Percentiles rank a stretch among this genome's conserved stretches.
phyloP scores from a whole-genome alignment of 1,139 yeast species.

The Candida frijolesensis region DNA sequence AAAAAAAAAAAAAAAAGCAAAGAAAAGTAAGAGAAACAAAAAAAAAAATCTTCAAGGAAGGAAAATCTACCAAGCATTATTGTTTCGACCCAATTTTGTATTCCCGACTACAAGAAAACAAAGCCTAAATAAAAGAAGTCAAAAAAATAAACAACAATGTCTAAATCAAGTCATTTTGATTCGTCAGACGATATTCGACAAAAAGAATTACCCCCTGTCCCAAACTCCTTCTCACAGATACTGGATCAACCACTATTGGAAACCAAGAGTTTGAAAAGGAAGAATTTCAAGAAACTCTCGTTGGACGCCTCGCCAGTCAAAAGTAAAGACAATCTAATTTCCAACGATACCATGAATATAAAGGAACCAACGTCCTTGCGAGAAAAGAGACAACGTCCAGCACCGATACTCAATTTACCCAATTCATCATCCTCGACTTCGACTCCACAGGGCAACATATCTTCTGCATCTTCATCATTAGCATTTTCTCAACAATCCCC shows the following conservation, averaged over 20 bases:
- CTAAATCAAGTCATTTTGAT: constrained; percentile 29
- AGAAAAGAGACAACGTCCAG: constrained; percentile 23
- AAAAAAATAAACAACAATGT: not conserved
- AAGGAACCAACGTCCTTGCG: constrained; percentile 18
- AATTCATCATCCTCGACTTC: constrained; percentile 9
- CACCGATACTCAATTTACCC: constrained; percentile 26
- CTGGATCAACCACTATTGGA: constrained; percentile 28
- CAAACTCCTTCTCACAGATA: not conserved
- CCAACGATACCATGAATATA: constrained; percentile 13
- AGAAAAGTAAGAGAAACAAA: not conserved
- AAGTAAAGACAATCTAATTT: not conserved
- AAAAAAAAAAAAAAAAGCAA: constrained; percentile 1
- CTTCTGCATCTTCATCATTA: constrained; percentile 4
- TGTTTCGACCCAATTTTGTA: too few relatives aligned
- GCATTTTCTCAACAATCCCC: constrained; percentile 9
- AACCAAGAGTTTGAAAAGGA: constrained; percentile 66
- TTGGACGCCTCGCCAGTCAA: constrained; percentile 32
- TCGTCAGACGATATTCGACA: constrained; percentile 33
- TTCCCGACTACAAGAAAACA: not conserved
- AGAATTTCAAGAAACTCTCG: constrained; percentile 73
- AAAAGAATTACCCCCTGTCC: constrained; percentile 40
- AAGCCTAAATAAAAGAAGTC: not conserved
- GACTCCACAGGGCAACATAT: constrained; percentile 9
- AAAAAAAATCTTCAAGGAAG: constrained; percentile 1
- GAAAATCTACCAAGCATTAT: not conserved